Conservation (phyloP, 768 basidiomycete species). For the Leccinellum albellum region DNA sequence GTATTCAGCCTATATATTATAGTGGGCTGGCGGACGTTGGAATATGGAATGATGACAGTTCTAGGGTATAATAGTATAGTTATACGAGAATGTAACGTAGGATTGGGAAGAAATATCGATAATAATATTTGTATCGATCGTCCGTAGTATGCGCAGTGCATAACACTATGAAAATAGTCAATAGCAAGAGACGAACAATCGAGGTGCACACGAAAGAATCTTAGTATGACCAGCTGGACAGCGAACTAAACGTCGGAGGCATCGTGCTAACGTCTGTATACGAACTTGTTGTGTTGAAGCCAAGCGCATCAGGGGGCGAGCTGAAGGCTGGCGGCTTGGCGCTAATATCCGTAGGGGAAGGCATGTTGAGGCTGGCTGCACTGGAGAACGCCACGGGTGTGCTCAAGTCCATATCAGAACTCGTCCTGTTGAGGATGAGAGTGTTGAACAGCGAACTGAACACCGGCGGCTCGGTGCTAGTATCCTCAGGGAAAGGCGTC, state of each 20-base stretch:
- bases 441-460: too few species aligned
- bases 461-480: too few species aligned
- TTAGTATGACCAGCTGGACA: slow-evolving; percentile 1
- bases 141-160: background rate
- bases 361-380: too few species aligned
- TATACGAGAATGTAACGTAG: background rate
- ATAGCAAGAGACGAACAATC: background rate
- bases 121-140: too few species aligned
- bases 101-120: background rate
- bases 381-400: too few species aligned
- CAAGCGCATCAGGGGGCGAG: background rate
- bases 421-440: too few species aligned
- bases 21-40: background rate
- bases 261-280: slow-evolving; percentile 17
- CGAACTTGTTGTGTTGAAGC: slow-evolving; percentile 3
- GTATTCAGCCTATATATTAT: too few species aligned
- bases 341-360: background rate
- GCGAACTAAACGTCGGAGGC: slow-evolving; percentile 10
- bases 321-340: background rate
- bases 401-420: too few species aligned
- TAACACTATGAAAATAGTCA: background rate
- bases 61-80: background rate
- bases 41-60: background rate
- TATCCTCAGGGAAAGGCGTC: background rate
- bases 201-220: slow-evolving; percentile 1